phyloP scores from a whole-genome alignment of 371 early-diverging fungal species.

The Mortierella polycephala region DNA sequence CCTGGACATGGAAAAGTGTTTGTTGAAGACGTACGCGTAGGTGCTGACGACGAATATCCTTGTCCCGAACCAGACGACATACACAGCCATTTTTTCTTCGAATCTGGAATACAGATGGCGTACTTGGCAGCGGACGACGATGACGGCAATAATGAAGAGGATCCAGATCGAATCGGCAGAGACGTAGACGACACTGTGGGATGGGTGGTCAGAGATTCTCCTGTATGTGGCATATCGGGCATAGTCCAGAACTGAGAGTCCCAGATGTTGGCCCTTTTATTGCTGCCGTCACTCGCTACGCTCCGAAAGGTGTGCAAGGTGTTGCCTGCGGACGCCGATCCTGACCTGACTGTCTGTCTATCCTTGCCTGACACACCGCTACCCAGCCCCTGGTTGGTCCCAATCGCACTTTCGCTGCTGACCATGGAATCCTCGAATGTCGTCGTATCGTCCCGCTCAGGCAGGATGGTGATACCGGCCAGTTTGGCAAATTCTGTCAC shows the following conservation, averaged over 20 bases:
- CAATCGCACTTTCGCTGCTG: background rate
- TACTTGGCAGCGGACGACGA: background rate
- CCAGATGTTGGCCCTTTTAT: constrained; percentile 35
- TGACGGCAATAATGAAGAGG: background rate
- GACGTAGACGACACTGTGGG: constrained; percentile 10
- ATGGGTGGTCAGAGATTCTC: background rate
- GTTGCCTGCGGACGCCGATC: constrained; percentile 11
- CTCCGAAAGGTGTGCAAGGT: constrained; percentile 23
- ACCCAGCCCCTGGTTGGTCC: no score
- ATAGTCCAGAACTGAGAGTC: constrained; percentile 44
- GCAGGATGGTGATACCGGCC: constrained; percentile 50
- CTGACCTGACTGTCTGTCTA: background rate
- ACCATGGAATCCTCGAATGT: constrained; percentile 5
- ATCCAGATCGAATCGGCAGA: background rate
- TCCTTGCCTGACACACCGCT: no score
- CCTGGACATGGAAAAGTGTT: background rate
- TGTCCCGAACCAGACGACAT: background rate
- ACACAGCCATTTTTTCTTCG: no score
- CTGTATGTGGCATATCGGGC: constrained; percentile 7
- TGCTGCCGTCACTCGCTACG: constrained; percentile 5
- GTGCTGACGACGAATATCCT: background rate
- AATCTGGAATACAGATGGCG: no score
- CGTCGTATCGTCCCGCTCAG: constrained; percentile 23
- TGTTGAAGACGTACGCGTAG: background rate
- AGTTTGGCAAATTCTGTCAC: constrained; percentile 48